A percentile compares a stretch with the other conserved stretches of the same genome.
These are phyloP conservation scores for Galeopsis tetrahit DNA, from an alignment of 257 asterid species.

Conservation along the genomic window DNA sequence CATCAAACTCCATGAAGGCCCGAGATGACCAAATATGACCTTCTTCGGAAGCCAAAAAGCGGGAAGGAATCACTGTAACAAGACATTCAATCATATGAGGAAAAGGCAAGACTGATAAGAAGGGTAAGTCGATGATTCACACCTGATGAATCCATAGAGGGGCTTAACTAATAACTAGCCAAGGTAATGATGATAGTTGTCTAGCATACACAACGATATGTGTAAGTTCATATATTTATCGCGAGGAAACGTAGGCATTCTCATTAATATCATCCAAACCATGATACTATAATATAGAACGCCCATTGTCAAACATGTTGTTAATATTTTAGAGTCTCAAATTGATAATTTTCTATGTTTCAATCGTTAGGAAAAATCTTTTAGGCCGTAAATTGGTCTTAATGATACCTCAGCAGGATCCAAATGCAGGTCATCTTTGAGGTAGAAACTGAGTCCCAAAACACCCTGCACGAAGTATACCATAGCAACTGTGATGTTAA, in stretches of 20 bases:
- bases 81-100: constrained; percentile 13
- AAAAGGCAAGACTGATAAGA: constrained; percentile 25
- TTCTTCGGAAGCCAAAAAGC: constrained; percentile 90
- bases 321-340: too few species aligned
- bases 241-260: neutral
- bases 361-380: too few species aligned
- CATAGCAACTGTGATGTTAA: constrained; percentile 84
- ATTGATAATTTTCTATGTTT: too few species aligned
- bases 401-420: constrained; percentile 93
- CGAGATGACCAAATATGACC: constrained; percentile 88
- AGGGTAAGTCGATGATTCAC: constrained; percentile 27
- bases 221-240: constrained; percentile 54
- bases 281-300: neutral
- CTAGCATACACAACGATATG: constrained; percentile 59
- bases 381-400: too few species aligned
- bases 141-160: constrained; percentile 93
- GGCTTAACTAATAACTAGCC: constrained; percentile 97
- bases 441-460: constrained; percentile 84
- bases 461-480: constrained; percentile 98
- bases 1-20: constrained; percentile 96
- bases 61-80: constrained; percentile 78
- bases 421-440: constrained; percentile 92
- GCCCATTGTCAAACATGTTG: neutral
- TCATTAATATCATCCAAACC: constrained; percentile 5
- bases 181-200: constrained; percentile 84